Evolutionary conservation across 2,329 filamentous ascomycete species (phyloP), one percentile per base, ranked within the genome.

Genomic region (Penicillium sp.): DNA sequence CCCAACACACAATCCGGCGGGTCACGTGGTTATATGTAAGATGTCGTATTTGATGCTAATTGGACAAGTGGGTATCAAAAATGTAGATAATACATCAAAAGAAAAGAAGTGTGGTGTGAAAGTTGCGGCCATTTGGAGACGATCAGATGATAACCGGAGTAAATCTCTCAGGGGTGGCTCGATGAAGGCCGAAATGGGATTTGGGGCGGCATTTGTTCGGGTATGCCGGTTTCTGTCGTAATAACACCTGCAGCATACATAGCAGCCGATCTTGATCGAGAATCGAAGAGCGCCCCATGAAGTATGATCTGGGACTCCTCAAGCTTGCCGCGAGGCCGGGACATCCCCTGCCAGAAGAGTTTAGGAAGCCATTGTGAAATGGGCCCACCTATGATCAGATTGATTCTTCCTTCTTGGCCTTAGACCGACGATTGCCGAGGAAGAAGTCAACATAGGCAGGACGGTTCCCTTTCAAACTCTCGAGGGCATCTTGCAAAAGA

Each of bases 391-490:
- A 34, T 14, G 19, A 55, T 60, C 55, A 63, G 29, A 64, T 42
- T 11, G 51, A 44, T 16, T 44, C 56, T 62, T 61, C 66, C 10
- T 63, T 58, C 8, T 47, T 10, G 11, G 26, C 19, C 29, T 53
- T 63, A 7, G 59, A 58, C 13, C 70, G 69, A 50, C 77, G 67
- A 44, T 77, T 77, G 57, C 79, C 77, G 61, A 81, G 76, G 49
- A 87, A 63, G 63, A 85, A 89, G 55, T 90, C 85, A 57, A 95
- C 76, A 70, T 95, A 96, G 18, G 84, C 84, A 32, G 92, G 83
- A 51, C 80, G 83, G 65, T 89, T 85, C 51, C 90, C 91, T 69
- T 84, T 87, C 48, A 84, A 75, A 56, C 86, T 78, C 49, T 85
- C 84, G 32, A 94, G 71, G 10, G 80, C 75, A 75, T 97, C 93